Conservation (phyloP, 2,329 filamentous ascomycete genomes). For the Periconia sp. region DNA sequence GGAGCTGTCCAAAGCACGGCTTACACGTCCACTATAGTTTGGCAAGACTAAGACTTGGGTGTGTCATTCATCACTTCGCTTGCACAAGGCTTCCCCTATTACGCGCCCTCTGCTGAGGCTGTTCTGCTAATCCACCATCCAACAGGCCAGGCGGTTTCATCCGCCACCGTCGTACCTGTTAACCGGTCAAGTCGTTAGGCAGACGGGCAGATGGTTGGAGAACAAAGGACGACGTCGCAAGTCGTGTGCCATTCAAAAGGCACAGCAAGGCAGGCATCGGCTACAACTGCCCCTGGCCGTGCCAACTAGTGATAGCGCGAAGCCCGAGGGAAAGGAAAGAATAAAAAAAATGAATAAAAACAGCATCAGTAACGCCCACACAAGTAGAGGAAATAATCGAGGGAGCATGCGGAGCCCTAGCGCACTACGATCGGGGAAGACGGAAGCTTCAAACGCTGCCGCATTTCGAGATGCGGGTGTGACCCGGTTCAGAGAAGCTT, state of each 20-base stretch:
- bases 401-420: not conserved
- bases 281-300: not conserved
- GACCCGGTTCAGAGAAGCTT: conserved; percentile 1
- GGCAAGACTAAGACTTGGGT: not conserved
- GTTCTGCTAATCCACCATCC: not conserved
- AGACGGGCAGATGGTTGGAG: not conserved
- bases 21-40: not conserved
- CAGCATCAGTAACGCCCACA: too few relatives aligned
- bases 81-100: not conserved
- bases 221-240: not conserved
- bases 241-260: not conserved
- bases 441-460: not conserved
- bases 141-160: not conserved
- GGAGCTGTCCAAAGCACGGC: not conserved
- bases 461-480: not conserved
- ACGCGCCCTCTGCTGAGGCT: not conserved
- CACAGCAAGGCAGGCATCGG: not conserved
- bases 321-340: not conserved
- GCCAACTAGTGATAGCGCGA: not conserved
- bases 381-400: not conserved
- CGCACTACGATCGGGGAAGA: not conserved
- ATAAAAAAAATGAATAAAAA: not conserved
- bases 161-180: too few relatives aligned
- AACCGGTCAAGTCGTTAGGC: too few relatives aligned
- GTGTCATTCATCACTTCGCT: not conserved